These are phyloP conservation scores for Phytophthora colocasiae DNA, from an alignment of 352 stramenopile genomes.

Conservation along the genomic window DNA sequence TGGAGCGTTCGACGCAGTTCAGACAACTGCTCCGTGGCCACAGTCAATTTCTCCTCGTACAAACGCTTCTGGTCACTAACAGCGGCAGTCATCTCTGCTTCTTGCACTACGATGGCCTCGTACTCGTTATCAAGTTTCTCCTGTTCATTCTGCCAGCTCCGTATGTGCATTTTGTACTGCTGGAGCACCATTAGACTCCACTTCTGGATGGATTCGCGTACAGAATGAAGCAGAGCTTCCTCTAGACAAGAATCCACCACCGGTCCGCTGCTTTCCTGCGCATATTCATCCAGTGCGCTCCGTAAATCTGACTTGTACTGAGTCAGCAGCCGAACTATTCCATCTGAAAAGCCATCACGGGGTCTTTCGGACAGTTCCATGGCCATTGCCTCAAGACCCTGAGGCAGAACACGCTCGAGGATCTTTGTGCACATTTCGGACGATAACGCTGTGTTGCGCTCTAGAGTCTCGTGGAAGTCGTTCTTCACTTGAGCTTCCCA, in stretches of 20 bases:
- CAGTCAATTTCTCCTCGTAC: conserved; percentile 54
- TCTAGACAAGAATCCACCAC: conserved; percentile 39
- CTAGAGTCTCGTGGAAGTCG: conserved; percentile 21
- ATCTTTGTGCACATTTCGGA: conserved; percentile 24
- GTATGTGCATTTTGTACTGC: conserved; percentile 60
- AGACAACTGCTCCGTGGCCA: conserved; percentile 59
- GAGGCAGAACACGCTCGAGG: conserved; percentile 41
- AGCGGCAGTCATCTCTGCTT: conserved; percentile 36
- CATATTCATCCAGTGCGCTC: conserved; percentile 51
- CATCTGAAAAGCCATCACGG: conserved; percentile 61
- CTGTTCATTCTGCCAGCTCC: conserved; percentile 38
- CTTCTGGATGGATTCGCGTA: conserved; percentile 53
- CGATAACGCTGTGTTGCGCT: conserved; percentile 24
- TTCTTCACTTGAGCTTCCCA: conserved; percentile 35
- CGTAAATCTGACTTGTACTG: conserved; percentile 70
- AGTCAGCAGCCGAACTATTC: conserved; percentile 51
- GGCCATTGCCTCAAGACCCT: conserved; percentile 48
- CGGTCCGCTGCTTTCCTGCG: conserved; percentile 33
- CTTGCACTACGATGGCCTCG: conserved; percentile 33
- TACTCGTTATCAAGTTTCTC: conserved; percentile 36
- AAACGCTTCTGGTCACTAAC: conserved; percentile 52
- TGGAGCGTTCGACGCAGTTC: conserved; percentile 52
- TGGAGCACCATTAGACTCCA: conserved; percentile 55
- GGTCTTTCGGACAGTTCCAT: conserved; percentile 41
- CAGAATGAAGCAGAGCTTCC: conserved; percentile 40